Evolutionary conservation across 2,329 filamentous ascomycete species (phyloP), one percentile per base, ranked within the genome.

Genomic region (Aspergillus novoparasiticus): DNA sequence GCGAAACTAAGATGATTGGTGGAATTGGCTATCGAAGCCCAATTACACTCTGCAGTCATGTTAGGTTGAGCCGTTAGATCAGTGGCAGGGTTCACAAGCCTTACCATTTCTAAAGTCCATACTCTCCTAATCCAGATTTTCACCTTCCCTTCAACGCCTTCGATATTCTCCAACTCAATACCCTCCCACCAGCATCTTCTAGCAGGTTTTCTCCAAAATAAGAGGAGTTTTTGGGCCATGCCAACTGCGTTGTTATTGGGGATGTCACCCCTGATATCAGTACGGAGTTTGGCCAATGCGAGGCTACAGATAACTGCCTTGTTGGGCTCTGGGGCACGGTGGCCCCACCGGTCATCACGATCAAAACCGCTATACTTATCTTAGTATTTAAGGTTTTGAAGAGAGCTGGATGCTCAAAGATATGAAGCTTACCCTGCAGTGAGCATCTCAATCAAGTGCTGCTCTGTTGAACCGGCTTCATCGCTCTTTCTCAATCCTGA

Each of bases 111-210:
- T 63, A 99, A 85, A 64, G 95, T 99, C 95, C 95, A 99, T 64
- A 99, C 95, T 72, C 95, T 87, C 74, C 95, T 86, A 76, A 99
- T 98, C 95, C 95, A 99, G 63, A 99, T 93, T 81, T 99, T 99
- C 70, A 99, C 85, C 76, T 90, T 92, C 58, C 94, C 94, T 58
- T 96, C 88, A 9, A 98, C 90, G 16, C 95, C 95, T 57, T 96
- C 93, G 14, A 99, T 91, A 68, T 92, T 85, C 21, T 95, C 88
- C 51, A 99, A 84, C 77, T 98, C 94, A 43, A 99, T 91, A 28
- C 95, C 95, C 78, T 99, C 95, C 95, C 95, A 99, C 95, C 95
- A 99, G 83, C 95, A 99, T 77, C 95, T 87, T 65, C 95, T 85
- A 16, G 95, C 95, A 19, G 95, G 95, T 80, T 99, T 99, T 69